Percentiles rank a stretch among this genome's conserved stretches.
These are phyloP conservation scores for Thermothielavioides terrestris DNA, from an alignment of 495 filamentous ascomycete genomes.

Conservation along the genomic window DNA sequence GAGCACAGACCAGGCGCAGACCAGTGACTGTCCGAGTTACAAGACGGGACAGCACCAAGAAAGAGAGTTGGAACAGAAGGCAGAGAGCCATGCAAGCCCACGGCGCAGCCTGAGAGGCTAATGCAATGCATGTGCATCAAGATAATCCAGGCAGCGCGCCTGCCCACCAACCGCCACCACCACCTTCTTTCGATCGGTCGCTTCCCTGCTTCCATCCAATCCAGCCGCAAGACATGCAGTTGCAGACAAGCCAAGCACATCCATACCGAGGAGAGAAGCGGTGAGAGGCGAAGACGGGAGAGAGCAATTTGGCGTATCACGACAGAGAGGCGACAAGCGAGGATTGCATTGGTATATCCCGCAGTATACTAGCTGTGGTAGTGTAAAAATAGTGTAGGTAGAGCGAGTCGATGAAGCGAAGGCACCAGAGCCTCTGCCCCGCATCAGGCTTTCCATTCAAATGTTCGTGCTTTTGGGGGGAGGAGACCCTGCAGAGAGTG, in stretches of 20 bases:
- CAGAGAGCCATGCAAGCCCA: not conserved
- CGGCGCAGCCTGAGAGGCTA: not conserved
- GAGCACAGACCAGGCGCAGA: not conserved
- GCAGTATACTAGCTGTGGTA: no score
- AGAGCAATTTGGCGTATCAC: not conserved
- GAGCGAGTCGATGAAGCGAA: not conserved
- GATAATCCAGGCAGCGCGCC: not conserved
- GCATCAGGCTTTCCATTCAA: not conserved
- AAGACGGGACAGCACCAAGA: not conserved
- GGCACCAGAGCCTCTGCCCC: not conserved
- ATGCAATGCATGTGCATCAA: slow-evolving; percentile 5
- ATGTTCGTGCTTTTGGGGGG: not conserved
- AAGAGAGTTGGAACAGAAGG: not conserved
- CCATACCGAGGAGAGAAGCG: not conserved
- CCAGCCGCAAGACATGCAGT: slow-evolving; percentile 1
- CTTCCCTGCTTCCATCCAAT: not conserved
- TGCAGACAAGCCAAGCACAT: not conserved
- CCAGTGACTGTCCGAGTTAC: no score
- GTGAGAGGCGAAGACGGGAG: not conserved
- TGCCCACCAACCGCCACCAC: not conserved
- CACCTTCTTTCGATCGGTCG: not conserved
- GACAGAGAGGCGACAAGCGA: not conserved
- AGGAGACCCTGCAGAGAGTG: slow-evolving; percentile 7
- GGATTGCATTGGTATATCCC: not conserved
- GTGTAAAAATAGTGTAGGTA: not conserved